A percentile compares a stretch with the other conserved stretches of the same genome.
phyloP scores from a whole-genome alignment of 768 basidiomycete genomes.

The Pleurotus ostreatus region DNA sequence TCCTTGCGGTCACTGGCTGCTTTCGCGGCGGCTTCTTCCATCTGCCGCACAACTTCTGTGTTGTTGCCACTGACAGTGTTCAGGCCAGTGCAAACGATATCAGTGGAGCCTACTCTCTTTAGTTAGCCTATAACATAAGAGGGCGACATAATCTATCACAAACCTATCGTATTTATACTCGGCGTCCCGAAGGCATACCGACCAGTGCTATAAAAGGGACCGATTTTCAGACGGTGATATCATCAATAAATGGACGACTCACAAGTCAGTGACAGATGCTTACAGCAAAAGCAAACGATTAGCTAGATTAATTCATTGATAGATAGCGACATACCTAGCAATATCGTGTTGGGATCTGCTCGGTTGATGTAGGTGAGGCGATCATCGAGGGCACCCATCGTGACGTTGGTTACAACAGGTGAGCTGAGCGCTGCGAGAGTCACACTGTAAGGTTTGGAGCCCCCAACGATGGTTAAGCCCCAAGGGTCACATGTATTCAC shows the following conservation, averaged over 20 bases:
- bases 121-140: not conserved
- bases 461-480: constrained; percentile 40
- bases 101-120: constrained; percentile 19
- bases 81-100: constrained; percentile 26
- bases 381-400: constrained; percentile 31
- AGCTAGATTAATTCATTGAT: no score
- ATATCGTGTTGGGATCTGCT: constrained; percentile 26
- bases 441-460: constrained; percentile 39
- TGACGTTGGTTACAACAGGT: constrained; percentile 36
- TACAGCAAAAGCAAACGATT: constrained; percentile 2
- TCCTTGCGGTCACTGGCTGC: constrained; percentile 16
- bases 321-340: constrained; percentile 33
- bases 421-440: constrained; percentile 34
- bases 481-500: constrained; percentile 43
- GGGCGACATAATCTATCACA: not conserved
- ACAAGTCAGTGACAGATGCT: constrained; percentile 42
- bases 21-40: constrained; percentile 7
- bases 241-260: constrained; percentile 18
- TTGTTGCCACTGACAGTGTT: constrained; percentile 20
- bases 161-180: constrained; percentile 14
- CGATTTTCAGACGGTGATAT: not conserved
- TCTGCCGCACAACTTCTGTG: constrained; percentile 12
- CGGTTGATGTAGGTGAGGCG: constrained; percentile 39
- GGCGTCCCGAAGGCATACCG: constrained; percentile 21
- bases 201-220: constrained; percentile 24